phyloP scores from a whole-genome alignment of 768 basidiomycete species.

The Tephrocybe rancida region DNA sequence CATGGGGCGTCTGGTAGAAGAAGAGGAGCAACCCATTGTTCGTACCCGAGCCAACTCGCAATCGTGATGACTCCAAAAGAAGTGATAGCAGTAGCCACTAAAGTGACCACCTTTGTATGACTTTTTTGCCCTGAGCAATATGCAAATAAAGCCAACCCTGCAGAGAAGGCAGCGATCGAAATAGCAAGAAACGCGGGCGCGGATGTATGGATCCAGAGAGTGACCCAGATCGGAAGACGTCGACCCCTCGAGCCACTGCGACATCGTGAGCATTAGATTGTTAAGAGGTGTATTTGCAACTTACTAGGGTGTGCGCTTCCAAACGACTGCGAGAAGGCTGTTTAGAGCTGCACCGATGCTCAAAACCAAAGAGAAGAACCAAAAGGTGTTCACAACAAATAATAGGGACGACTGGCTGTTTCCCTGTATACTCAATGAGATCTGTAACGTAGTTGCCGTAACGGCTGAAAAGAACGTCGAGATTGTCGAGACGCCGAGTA shows the following conservation, averaged over 20 bases:
- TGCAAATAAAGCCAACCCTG: constrained; percentile 17
- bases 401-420: neutral
- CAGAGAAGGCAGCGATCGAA: constrained; percentile 17
- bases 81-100: constrained; percentile 12
- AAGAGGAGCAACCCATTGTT: constrained; percentile 17
- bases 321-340: constrained; percentile 22
- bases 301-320: constrained; percentile 26
- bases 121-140: constrained; percentile 13
- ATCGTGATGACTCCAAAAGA: constrained; percentile 16
- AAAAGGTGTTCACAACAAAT: constrained; percentile 23
- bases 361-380: constrained; percentile 25
- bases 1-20: constrained; percentile 7
- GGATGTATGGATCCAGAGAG: constrained; percentile 19
- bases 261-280: neutral
- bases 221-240: constrained; percentile 17
- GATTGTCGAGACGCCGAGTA: constrained; percentile 19
- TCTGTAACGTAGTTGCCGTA: constrained; percentile 25
- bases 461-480: constrained; percentile 33
- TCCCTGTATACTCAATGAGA: constrained; percentile 7
- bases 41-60: constrained; percentile 17
- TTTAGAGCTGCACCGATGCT: constrained; percentile 28
- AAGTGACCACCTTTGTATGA: constrained; percentile 16
- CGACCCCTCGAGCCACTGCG: constrained; percentile 18
- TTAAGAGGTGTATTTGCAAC: neutral
- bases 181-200: constrained; percentile 18